Base-by-base conservation (phyloP, 345 rosid species). In the Pugionium cornutum region DNA sequence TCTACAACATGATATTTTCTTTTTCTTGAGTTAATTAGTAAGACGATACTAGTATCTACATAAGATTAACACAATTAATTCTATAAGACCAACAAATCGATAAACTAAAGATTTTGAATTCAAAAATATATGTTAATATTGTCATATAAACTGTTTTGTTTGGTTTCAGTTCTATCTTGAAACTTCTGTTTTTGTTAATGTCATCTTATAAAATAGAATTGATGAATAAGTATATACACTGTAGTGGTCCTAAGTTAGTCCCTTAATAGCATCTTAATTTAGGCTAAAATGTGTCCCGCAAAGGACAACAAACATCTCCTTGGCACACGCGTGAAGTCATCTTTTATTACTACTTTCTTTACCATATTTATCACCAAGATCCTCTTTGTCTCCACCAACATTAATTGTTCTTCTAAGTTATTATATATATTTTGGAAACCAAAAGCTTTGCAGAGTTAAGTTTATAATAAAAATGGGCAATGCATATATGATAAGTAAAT, bases 341-440 rank as follows among this genome's bases (percentile, higher is more conserved):
- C 76, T 58, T 59, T 62, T 66, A 49, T 18, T 34, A 64, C 53
- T 41, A 32, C 49, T 64, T 65, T 51, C 36, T n/a, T 73, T 73
- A 45, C 67, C 67, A 73, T 58, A 51, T 66, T 58, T 58, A 73
- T 73, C 67, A 66, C 62, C 33, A 73, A 73, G 72, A 66, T 73
- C 72, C 72, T 52, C 76, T 66, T 73, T 66, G 72, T 73, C 76
- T 66, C 76, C 76, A 66, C 76, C 72, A 58, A 52, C 40, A 73
- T 52, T 73, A 18, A 66, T 59, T 59, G 67, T 45, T 66, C 49
- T 66, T 65, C 11, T 27, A 10, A 31, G 6, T 29, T 44, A n/a
- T 43, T 10, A 6, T 49, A 4, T 52, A 11, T 39, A 7, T 29
- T 40, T 28, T 7, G 36, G 18, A 44, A 64, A 62, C n/a, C 59